phyloP scores from a whole-genome alignment of 768 basidiomycete genomes.

The Naganishia vishniacii region DNA sequence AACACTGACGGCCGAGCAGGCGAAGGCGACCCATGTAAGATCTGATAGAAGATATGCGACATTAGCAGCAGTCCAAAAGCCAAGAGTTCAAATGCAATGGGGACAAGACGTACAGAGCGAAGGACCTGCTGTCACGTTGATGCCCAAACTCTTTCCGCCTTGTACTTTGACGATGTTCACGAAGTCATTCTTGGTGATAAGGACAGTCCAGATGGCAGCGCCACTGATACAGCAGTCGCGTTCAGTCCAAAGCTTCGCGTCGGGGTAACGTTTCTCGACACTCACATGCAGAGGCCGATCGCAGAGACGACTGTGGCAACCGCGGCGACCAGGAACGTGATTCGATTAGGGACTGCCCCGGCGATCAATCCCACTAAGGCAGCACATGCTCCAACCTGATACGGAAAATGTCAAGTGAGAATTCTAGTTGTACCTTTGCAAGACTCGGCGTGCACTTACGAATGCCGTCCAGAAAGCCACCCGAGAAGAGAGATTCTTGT shows the following conservation, averaged over 20 bases:
- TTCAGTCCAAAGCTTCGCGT: not conserved
- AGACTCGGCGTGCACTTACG: slow-evolving; percentile 29
- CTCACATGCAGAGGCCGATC: slow-evolving; percentile 27
- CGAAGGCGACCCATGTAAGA: slow-evolving; percentile 47
- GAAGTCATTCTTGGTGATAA: slow-evolving; percentile 41
- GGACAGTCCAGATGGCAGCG: slow-evolving; percentile 44
- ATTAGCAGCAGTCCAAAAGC: slow-evolving; percentile 9
- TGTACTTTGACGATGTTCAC: slow-evolving; percentile 36
- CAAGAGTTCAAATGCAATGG: not conserved
- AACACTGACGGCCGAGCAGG: slow-evolving; percentile 36
- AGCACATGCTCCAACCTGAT: slow-evolving; percentile 38
- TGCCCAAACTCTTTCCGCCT: slow-evolving; percentile 34
- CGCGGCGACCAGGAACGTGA: slow-evolving; percentile 40
- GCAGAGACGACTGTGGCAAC: slow-evolving; percentile 31
- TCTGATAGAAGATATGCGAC: slow-evolving; percentile 28
- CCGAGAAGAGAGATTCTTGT: slow-evolving; percentile 33
- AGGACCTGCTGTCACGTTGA: slow-evolving; percentile 38
- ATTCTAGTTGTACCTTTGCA: not conserved
- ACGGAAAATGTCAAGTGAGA: not conserved
- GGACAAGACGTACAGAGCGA: slow-evolving; percentile 39
- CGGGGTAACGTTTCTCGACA: not conserved
- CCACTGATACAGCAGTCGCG: slow-evolving; percentile 39
- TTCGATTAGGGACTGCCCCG: slow-evolving; percentile 37
- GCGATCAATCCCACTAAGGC: slow-evolving; percentile 38
- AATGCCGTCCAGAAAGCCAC: slow-evolving; percentile 41